phyloP scores from a whole-genome alignment of 148 eudicot genomes.

The Salicornia ramosissima region DNA sequence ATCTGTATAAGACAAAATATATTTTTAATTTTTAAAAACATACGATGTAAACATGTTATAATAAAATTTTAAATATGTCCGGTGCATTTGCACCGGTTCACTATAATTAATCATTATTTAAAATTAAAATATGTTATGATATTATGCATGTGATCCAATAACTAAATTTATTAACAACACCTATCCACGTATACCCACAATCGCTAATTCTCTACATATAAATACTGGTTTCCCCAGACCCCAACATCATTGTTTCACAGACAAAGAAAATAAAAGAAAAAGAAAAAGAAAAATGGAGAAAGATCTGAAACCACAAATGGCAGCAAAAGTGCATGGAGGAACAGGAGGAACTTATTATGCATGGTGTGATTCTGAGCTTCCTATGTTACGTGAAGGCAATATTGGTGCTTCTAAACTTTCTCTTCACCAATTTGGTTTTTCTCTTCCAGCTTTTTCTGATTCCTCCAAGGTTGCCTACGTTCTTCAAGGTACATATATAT shows the following conservation, averaged over 20 bases:
- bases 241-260: background rate
- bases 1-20: no score
- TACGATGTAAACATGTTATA: no score
- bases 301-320: slow-evolving; percentile 55
- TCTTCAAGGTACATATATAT: slow-evolving; percentile 87
- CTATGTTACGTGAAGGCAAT: slow-evolving; percentile 65
- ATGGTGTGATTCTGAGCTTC: slow-evolving; percentile 75
- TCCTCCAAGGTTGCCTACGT: slow-evolving; percentile 75
- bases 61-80: no score
- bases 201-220: no score
- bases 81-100: no score
- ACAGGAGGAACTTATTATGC: slow-evolving; percentile 61
- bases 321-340: slow-evolving; percentile 51
- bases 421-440: slow-evolving; percentile 57
- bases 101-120: no score
- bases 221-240: no score
- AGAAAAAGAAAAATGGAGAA: slow-evolving; percentile 51
- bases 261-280: background rate
- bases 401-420: slow-evolving; percentile 72
- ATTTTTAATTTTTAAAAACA: no score
- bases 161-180: no score
- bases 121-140: no score
- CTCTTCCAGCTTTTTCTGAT: slow-evolving; percentile 72
- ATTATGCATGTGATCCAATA: no score
- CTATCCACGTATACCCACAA: no score